Base-by-base conservation (phyloP, 2,329 filamentous ascomycete genomes). In the Alternaria incomplexa region DNA sequence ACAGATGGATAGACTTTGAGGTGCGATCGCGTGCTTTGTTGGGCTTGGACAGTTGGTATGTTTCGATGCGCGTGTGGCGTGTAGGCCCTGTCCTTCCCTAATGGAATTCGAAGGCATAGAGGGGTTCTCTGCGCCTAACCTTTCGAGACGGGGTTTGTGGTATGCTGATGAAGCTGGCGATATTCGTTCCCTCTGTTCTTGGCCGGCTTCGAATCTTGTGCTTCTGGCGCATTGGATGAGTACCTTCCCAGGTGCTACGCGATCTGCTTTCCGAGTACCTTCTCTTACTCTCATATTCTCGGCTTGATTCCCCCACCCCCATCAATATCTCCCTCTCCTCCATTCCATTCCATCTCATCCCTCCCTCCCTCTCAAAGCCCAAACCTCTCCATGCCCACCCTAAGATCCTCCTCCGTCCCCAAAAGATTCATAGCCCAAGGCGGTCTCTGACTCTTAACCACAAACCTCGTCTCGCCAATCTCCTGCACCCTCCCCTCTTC, bases 401-500 rank as follows among this genome's bases (percentile, higher is more conserved):
- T 68, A 23, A 96, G 84, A 77, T 96, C 92, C 60, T 90, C 87
- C 73, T 96, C 91, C n/a, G 93, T 86, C 3, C 88, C 89, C 64
- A 97, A 80, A 61, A 97, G 75, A 1, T 94, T 94, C 76, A 96
- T 85, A 1, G 93, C 93, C 82, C 91, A 93, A 71, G 90, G 89
- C 4, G 91, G 84, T 69, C 88, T 85, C 71, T 91, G 88, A 9
- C 84, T 85, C 67, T 86, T 85, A 50, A 90, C 85, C 11, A 94
- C 77, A 69, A 85, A 84, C 56, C 77, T 71, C 52, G 77, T 70
- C 45, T 67, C 77, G 3, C 30, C 13, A 12, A 52, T 36, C 30
- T 52, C 48, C 15, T 52, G 48, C 11, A 52, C 48, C 20, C 48
- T 25, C 20, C 28, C 69, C 55, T 78, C 66, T 20, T 13, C 15